Conservation (phyloP, 129 eudicot genomes). For the Glebionis coronaria region DNA sequence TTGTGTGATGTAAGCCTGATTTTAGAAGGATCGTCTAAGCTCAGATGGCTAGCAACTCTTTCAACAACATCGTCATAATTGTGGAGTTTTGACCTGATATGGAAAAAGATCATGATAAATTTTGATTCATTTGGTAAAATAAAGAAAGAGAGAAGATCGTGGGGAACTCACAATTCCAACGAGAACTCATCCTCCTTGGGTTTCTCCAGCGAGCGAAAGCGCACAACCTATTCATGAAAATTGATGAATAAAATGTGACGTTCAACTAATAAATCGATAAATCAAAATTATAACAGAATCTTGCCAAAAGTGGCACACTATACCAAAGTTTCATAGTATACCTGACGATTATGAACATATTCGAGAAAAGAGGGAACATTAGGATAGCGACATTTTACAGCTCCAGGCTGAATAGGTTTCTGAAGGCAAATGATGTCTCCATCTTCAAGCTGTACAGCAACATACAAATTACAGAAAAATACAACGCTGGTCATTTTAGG, state of each 20-base stretch:
- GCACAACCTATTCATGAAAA: conserved; percentile 48
- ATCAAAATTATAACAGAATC: too few relatives aligned
- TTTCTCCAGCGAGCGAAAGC: conserved; percentile 64
- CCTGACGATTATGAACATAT: conserved; percentile 88
- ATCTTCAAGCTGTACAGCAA: conserved; percentile 68
- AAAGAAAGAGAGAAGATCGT: background rate
- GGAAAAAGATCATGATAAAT: background rate
- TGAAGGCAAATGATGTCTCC: conserved; percentile 93
- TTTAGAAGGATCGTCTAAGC: conserved; percentile 67
- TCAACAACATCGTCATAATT: conserved; percentile 82
- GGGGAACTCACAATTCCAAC: conserved; percentile 57
- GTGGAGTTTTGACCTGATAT: conserved; percentile 65
- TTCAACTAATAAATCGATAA: too few relatives aligned
- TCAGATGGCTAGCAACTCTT: conserved; percentile 57
- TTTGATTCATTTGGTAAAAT: background rate
- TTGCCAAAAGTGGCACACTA: background rate
- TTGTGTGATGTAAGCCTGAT: conserved; percentile 84
- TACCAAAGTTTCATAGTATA: conserved; percentile 17
- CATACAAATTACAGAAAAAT: background rate
- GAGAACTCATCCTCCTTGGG: conserved; percentile 82
- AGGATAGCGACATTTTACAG: conserved; percentile 61
- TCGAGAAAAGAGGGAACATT: conserved; percentile 81
- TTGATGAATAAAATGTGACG: background rate
- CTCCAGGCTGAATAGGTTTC: conserved; percentile 43
- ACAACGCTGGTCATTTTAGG: background rate